phyloP scores from a whole-genome alignment of 768 basidiomycete genomes.

The Panellus pusillus region DNA sequence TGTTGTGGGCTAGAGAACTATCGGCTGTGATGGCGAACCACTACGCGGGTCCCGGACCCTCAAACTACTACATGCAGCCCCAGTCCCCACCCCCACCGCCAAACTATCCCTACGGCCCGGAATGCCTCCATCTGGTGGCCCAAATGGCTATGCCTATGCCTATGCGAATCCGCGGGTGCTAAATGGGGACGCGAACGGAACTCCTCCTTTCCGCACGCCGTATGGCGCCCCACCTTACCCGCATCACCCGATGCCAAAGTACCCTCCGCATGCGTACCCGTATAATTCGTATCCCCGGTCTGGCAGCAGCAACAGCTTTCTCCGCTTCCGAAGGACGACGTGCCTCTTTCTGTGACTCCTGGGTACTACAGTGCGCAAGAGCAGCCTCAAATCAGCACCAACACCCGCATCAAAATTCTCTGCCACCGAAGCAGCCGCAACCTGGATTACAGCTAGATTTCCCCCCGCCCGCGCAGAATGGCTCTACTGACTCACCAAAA shows the following conservation, averaged over 20 bases:
- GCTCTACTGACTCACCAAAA: conserved; percentile 1
- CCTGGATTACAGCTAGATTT: neutral
- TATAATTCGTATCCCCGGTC: neutral
- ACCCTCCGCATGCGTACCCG: conserved; percentile 1
- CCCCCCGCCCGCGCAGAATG: neutral
- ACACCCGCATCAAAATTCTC: neutral
- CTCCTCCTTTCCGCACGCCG: conserved; percentile 6
- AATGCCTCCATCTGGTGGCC: conserved; percentile 3
- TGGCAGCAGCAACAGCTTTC: conserved; percentile 9
- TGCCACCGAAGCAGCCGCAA: neutral
- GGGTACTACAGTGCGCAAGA: neutral
- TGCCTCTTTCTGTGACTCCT: neutral
- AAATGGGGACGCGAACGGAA: neutral
- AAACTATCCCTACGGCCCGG: conserved; percentile 2
- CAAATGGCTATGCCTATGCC: conserved; percentile 13
- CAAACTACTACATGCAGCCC: conserved; percentile 11
- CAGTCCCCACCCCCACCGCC: conserved; percentile 1
- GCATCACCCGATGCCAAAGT: conserved; percentile 1
- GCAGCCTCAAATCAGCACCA: neutral
- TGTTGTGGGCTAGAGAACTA: too few relatives aligned
- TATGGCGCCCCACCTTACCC: conserved; percentile 1
- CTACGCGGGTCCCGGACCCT: conserved; percentile 1
- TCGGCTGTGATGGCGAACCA: conserved; percentile 7
- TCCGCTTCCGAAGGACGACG: conserved; percentile 9
- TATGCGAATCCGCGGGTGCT: neutral